Conservation (phyloP, 1,284 basidiomycete genomes). For the Pholiota adiposa region DNA sequence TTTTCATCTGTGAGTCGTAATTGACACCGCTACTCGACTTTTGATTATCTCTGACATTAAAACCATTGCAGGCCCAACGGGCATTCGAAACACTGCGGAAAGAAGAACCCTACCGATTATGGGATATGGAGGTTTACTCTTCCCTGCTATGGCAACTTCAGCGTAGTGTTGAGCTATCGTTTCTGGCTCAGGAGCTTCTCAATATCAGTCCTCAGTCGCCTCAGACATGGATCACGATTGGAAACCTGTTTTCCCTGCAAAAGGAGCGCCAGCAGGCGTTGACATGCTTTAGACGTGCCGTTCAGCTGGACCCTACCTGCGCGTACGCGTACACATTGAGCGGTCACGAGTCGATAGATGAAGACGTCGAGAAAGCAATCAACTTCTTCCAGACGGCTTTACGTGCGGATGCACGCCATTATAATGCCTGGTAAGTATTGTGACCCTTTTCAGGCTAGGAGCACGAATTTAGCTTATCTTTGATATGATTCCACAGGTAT, state of each 20-base stretch:
- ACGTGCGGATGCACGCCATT: constrained; percentile 86
- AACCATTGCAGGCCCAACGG: constrained; percentile 70
- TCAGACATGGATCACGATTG: constrained; percentile 94
- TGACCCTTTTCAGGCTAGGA: constrained; percentile 20
- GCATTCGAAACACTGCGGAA: constrained; percentile 81
- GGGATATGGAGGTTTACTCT: constrained; percentile 94
- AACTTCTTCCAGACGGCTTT: constrained; percentile 90
- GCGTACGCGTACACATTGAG: constrained; percentile 94
- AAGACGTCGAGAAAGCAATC: constrained; percentile 89
- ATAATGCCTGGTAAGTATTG: constrained; percentile 86
- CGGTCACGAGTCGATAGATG: constrained; percentile 93
- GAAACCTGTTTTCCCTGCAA: constrained; percentile 91
- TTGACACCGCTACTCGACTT: constrained; percentile 19
- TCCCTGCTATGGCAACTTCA: constrained; percentile 94
- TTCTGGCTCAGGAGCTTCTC: constrained; percentile 88
- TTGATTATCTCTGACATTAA: constrained; percentile 32
- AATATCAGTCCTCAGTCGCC: constrained; percentile 79
- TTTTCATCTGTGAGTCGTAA: constrained; percentile 76
- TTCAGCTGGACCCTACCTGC: constrained; percentile 81
- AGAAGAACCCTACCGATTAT: constrained; percentile 84
- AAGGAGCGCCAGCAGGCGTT: constrained; percentile 91
- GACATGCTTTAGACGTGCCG: constrained; percentile 89
- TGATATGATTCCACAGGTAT: constrained; percentile 68
- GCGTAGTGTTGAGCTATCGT: constrained; percentile 80
- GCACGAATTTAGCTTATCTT: constrained; percentile 28